These are phyloP conservation scores for Solanum megistacrolobum DNA, from an alignment of 257 asterid species.

Conservation along the genomic window DNA sequence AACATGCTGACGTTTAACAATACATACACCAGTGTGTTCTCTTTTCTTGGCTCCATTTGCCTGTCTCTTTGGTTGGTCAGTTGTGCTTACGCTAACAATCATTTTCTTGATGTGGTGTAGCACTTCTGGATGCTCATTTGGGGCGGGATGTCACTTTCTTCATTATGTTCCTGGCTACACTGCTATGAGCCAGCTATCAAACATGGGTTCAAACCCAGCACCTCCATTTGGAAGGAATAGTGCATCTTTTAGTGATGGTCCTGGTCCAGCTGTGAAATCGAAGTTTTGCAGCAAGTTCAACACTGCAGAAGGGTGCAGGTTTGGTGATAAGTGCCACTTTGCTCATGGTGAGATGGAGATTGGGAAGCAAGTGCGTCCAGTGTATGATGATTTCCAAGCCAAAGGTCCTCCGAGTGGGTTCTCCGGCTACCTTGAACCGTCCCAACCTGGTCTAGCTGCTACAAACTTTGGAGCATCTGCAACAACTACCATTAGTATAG, in stretches of 20 bases:
- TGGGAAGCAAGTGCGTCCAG: constrained; percentile 35
- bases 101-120: constrained; percentile 26
- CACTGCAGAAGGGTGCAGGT: constrained; percentile 84
- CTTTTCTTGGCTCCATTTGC: neutral
- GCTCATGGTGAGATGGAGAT: constrained; percentile 95
- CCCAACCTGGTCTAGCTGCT: constrained; percentile 39
- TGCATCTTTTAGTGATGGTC: constrained; percentile 36
- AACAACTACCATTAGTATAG: constrained; percentile 69
- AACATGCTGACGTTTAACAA: neutral
- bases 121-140: constrained; percentile 53
- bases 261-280: constrained; percentile 36
- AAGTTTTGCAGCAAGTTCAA: constrained; percentile 67
- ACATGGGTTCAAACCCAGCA: constrained; percentile 48
- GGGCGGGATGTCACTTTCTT: constrained; percentile 85
- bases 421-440: constrained; percentile 28
- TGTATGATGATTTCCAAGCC: constrained; percentile 44
- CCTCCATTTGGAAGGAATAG: constrained; percentile 15
- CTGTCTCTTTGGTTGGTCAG: neutral
- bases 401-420: constrained; percentile 37
- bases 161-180: constrained; percentile 77
- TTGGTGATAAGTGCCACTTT: constrained; percentile 72
- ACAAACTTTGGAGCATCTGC: constrained; percentile 61
- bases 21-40: neutral
- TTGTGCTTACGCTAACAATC: neutral
- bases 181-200: constrained; percentile 77